Conservation (phyloP, 2,329 filamentous ascomycete species). For the Pseudopyricularia javanii region DNA sequence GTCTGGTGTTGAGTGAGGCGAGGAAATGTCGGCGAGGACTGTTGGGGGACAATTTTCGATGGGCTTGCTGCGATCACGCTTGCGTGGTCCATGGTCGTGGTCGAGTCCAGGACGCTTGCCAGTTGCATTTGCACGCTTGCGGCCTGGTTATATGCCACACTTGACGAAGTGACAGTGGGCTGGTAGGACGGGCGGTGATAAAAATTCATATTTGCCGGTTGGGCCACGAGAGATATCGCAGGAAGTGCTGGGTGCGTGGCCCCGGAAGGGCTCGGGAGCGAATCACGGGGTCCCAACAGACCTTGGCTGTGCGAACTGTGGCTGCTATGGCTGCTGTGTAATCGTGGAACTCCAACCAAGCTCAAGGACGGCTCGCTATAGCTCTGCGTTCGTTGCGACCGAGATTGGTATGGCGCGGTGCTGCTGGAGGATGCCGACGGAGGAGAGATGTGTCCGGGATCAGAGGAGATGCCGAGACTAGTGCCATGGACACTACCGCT, state of each 20-base stretch:
- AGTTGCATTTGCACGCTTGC: conserved; percentile 7
- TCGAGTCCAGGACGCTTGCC: conserved; percentile 8
- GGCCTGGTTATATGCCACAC: not conserved
- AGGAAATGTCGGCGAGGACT: not conserved
- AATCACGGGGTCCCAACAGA: not conserved
- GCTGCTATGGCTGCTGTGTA: not conserved
- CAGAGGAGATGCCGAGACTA: not conserved
- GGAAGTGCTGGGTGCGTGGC: not conserved
- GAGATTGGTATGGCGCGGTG: not conserved
- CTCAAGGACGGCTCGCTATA: not conserved
- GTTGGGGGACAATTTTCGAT: not conserved
- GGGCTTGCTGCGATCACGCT: not conserved
- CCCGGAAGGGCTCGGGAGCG: not conserved
- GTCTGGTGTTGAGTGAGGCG: conserved; percentile 2
- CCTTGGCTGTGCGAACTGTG: not conserved
- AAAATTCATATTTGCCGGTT: not conserved
- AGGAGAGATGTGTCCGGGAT: not conserved
- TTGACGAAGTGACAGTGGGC: conserved; percentile 4
- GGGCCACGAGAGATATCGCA: not conserved
- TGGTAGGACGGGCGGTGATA: not conserved
- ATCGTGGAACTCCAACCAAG: not conserved
- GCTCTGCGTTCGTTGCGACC: not conserved
- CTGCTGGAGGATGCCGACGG: not conserved
- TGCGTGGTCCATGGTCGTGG: conserved; percentile 1
- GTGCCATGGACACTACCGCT: not conserved